Conservation (phyloP, 2,329 filamentous ascomycete genomes). For the Pseudogymnoascus sp. region DNA sequence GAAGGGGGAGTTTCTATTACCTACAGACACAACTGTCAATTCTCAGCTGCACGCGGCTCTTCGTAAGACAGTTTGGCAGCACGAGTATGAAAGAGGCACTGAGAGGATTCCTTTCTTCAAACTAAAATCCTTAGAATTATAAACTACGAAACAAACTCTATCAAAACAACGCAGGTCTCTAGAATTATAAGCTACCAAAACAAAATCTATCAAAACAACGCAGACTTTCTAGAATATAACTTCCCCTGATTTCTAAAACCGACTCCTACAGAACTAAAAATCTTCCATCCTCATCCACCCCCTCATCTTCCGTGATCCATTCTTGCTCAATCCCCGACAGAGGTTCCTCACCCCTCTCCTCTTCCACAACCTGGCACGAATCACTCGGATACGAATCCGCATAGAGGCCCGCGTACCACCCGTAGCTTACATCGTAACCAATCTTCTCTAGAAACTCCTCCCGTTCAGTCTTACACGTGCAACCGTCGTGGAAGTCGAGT, state of each 20-base stretch:
- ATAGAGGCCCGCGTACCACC: background rate
- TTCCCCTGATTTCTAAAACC: background rate
- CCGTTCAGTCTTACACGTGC: constrained; percentile 6
- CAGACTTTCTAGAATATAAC: background rate
- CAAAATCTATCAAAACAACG: background rate
- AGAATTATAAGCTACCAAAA: background rate
- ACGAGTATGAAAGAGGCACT: background rate
- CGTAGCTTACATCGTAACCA: background rate
- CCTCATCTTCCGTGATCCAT: background rate
- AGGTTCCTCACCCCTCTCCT: background rate
- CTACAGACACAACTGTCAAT: background rate
- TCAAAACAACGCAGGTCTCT: background rate
- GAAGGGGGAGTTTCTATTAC: background rate
- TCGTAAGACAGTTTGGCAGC: background rate
- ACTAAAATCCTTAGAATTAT: background rate
- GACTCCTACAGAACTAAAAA: background rate
- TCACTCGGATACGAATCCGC: constrained; percentile 1
- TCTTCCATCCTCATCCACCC: background rate
- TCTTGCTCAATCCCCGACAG: background rate
- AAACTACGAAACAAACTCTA: background rate
- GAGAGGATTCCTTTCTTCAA: background rate
- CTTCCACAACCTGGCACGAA: background rate
- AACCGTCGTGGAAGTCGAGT: background rate
- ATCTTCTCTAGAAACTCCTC: constrained; percentile 1
- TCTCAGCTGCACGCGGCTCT: background rate